Percentiles rank a stretch among this genome's conserved stretches.
These are phyloP conservation scores for Trichosanthes cucumerina DNA, from an alignment of 306 rosid species.

Conservation along the genomic window DNA sequence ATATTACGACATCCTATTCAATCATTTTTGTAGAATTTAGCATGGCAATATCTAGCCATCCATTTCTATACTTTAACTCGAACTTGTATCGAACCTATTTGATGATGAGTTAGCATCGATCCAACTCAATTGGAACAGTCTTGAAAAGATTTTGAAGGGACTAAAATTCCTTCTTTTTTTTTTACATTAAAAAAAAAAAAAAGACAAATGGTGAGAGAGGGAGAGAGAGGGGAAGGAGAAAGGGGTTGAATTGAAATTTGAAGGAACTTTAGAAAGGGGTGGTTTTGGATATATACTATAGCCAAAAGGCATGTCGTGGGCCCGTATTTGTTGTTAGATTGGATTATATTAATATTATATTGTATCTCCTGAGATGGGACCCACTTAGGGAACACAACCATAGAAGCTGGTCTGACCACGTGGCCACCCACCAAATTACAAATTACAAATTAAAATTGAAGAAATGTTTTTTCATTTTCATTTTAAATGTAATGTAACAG, in stretches of 20 bases:
- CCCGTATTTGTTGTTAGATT: slow-evolving; percentile 36
- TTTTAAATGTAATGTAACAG: slow-evolving; percentile 2
- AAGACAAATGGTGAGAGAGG: background rate
- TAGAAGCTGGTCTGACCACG: slow-evolving; percentile 50
- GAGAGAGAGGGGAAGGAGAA: too few relatives aligned
- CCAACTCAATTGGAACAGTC: background rate
- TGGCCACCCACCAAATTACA: slow-evolving; percentile 34
- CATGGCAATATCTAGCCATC: too few relatives aligned
- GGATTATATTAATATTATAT: too few relatives aligned
- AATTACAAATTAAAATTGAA: too few relatives aligned
- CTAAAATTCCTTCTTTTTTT: background rate
- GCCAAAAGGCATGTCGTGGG: slow-evolving; percentile 17
- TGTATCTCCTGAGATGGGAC: slow-evolving; percentile 40
- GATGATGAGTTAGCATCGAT: background rate
- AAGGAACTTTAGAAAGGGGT: background rate
- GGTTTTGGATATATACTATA: background rate
- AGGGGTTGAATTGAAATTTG: background rate
- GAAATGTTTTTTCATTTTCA: slow-evolving; percentile 24
- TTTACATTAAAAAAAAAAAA: too few relatives aligned
- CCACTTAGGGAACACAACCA: slow-evolving; percentile 33
- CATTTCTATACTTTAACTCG: background rate
- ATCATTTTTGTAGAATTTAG: too few relatives aligned
- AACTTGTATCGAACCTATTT: background rate
- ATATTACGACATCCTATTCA: too few relatives aligned
- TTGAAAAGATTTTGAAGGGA: background rate